Base-by-base conservation (phyloP, 108 stramenopile genomes). In the Epithemia pelagica region DNA sequence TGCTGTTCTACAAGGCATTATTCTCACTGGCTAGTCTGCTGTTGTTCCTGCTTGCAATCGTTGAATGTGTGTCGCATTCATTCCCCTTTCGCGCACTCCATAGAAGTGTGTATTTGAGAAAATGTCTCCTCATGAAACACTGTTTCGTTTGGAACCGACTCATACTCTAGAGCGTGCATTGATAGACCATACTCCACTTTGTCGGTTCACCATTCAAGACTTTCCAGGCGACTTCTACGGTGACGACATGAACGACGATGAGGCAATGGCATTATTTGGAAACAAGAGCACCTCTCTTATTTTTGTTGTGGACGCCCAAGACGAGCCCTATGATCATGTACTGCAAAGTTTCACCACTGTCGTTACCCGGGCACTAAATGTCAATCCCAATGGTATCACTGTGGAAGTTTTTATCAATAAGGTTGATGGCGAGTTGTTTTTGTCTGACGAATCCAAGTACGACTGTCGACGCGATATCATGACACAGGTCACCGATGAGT, bases 61-160 rank as follows among this genome's bases (percentile, higher is more conserved):
- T n/a, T n/a, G n/a, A n/a, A n/a, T n/a, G n/a, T n/a, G n/a, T n/a
- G n/a, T n/a, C n/a, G n/a, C n/a, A n/a, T n/a, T n/a, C n/a, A n/a
- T n/a, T n/a, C n/a, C n/a, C n/a, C n/a, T n/a, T n/a, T n/a, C n/a
- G n/a, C n/a, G n/a, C n/a, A n/a, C n/a, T n/a, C n/a, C n/a, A 25
- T 67, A 98, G 74, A 84, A 91, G 53, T 98, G 99, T 61, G 93
- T 99, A 15, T 99, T 99, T 79, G 85, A 95, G 59, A 99, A 99
- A 78, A 98, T 98, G 96, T 93, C 92, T n/a, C 98, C 99, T 0
- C 99, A 99, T 70, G 99, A 99, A 75, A 99, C 99, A 25, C 71
- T 99, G 46, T 99, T 99, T 79, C 91, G 98, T 58, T 80, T 96
- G 63, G 89, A 93, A 73, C 77, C 87, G 0, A 91, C 90, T 22